These are phyloP conservation scores for Hanseniaspora uvarum DNA, from an alignment of 1,139 yeast species.

Conservation along the genomic window DNA sequence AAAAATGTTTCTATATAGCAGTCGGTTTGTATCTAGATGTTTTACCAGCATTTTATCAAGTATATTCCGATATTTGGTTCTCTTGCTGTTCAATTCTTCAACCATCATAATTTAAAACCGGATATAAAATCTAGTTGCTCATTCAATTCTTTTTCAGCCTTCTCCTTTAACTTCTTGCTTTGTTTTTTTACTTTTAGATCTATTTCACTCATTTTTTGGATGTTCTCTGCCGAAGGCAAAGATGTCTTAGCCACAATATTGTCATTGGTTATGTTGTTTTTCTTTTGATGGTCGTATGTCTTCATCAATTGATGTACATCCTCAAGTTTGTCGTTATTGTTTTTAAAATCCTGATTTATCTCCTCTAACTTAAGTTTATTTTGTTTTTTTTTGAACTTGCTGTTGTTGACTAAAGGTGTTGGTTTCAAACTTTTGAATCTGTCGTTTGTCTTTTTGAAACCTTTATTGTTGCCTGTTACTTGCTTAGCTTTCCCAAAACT, in stretches of 20 bases:
- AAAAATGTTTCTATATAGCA: not conserved
- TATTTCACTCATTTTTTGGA: conserved; percentile 33
- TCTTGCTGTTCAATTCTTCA: not conserved
- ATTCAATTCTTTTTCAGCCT: conserved; percentile 43
- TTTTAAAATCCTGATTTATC: conserved; percentile 26
- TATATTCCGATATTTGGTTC: not conserved
- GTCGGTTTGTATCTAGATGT: too few species aligned
- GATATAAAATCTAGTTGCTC: conserved; percentile 52
- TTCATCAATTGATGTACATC: conserved; percentile 19
- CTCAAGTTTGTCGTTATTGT: conserved; percentile 20
- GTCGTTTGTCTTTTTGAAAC: conserved; percentile 22
- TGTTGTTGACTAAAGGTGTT: not conserved
- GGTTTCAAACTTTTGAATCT: conserved; percentile 21
- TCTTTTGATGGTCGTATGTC: conserved; percentile 9
- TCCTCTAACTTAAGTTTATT: conserved; percentile 24
- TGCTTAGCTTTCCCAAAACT: not conserved
- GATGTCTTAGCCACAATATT: conserved; percentile 34
- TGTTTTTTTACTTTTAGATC: conserved; percentile 40
- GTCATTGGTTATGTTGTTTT: conserved; percentile 12
- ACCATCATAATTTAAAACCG: conserved; percentile 38
- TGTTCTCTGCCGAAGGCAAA: conserved; percentile 34
- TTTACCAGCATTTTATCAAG: not conserved
- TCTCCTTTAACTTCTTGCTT: conserved; percentile 34
- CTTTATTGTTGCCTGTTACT: conserved; percentile 18
- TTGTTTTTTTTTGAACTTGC: conserved; percentile 18